Percentiles rank a stretch among this genome's conserved stretches.
Evolutionary conservation across 495 filamentous ascomycete species (phyloP).

Genomic region (Terfezia boudieri): DNA sequence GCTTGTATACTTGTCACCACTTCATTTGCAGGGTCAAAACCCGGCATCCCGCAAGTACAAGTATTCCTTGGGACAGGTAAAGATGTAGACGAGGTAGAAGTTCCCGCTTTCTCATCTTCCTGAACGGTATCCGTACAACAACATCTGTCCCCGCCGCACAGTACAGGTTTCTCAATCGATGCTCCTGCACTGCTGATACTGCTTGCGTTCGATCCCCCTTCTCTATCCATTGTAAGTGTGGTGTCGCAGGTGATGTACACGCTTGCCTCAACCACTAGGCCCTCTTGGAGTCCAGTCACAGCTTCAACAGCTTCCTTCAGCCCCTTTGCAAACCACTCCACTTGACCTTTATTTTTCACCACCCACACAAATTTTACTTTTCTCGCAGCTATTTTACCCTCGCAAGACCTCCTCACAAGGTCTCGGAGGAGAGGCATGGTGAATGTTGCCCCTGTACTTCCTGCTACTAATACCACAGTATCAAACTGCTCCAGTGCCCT

Average conservation of each 20-base stretch:
- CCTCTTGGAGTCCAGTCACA: neutral
- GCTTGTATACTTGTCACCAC: neutral
- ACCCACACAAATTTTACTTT: slow-evolving; percentile 51
- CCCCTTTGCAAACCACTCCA: slow-evolving; percentile 44
- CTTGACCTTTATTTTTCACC: slow-evolving; percentile 42
- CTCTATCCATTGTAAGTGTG: slow-evolving; percentile 9
- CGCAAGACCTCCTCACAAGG: slow-evolving; percentile 19
- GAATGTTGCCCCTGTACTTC: slow-evolving; percentile 35
- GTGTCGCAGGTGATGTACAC: slow-evolving; percentile 42
- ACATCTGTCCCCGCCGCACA: slow-evolving; percentile 24
- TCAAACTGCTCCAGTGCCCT: slow-evolving; percentile 36
- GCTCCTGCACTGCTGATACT: slow-evolving; percentile 3
- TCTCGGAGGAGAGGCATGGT: slow-evolving; percentile 34
- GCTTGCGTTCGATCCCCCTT: neutral
- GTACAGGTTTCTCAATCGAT: slow-evolving; percentile 1
- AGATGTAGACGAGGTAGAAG: slow-evolving; percentile 13
- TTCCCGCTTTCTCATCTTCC: slow-evolving; percentile 25
- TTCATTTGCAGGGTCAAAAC: neutral
- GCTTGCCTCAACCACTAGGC: slow-evolving; percentile 29
- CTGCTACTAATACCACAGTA: slow-evolving; percentile 33
- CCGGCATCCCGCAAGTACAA: neutral
- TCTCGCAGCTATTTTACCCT: slow-evolving; percentile 32
- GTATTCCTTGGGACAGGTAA: neutral
- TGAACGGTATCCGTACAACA: slow-evolving; percentile 31
- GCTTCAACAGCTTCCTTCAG: slow-evolving; percentile 22